Base-by-base conservation (phyloP, 148 eudicot species). In the Fagopyrum esculentum region DNA sequence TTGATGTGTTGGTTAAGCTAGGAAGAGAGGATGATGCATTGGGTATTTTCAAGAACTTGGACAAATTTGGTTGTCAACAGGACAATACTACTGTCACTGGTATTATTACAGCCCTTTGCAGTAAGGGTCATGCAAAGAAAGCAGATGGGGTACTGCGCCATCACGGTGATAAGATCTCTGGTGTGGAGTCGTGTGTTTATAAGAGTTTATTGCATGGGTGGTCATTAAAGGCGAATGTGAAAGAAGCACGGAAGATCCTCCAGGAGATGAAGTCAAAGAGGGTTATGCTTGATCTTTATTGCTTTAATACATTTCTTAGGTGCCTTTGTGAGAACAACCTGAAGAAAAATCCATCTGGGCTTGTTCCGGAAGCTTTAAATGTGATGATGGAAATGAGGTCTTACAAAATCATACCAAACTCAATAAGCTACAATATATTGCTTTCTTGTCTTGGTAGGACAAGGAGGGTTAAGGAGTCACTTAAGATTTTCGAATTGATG, bases 301-400 rank as follows among this genome's bases (percentile, higher is more conserved):
- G 89, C 76, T 84, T 78, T 80, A 86, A 86, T 77, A 88, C 89
- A 17, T 85, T 73, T 75, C 84, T 88, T 57, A 86, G 80, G 79
- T 86, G 92, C 56, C 82, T 88, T 69, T 88, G 89, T 68, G 87
- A 86, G 83, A 61, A 79, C 73, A 86, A 86, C n/a, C 81, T 84
- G 12, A 80, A 78, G 57, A 66, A 78, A 60, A 88, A 88, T 49
- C 86, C 89, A n/a, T 86, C 89, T 2, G 89, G 88, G 78, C 85
- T 88, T 22, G 89, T 88, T 55, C 88, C 92, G 11, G 88, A 86
- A 79, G 86, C 88, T 78, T 74, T 86, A 75, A 88, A 88, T 72
- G 89, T 86, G 75, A 78, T 88, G 76, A 82, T 88, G 77, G 89
- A 88, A 73, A 88, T 88, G 88, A 86, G 83, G 74, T 80, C 89